Conservation (phyloP, 140 eudicot species). For the Eryngium alpinum region DNA sequence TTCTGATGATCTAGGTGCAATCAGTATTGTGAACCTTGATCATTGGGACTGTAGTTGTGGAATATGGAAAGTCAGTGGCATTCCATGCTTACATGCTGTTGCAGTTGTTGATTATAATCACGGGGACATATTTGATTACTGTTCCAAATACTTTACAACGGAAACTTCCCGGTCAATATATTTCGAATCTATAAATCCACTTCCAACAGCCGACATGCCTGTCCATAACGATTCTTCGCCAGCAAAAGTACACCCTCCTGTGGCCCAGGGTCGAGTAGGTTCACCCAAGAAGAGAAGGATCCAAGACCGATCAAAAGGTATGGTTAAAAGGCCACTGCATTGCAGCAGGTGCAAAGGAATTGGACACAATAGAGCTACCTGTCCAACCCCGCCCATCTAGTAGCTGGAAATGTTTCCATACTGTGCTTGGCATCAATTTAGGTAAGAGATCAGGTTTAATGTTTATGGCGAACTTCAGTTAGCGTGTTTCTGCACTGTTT, state of each 20-base stretch:
- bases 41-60: slow-evolving; percentile 16
- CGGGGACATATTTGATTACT: background rate
- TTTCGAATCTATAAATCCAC: slow-evolving; percentile 7
- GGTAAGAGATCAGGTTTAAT: background rate
- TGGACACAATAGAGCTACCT: slow-evolving; percentile 8
- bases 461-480: background rate
- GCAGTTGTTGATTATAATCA: background rate
- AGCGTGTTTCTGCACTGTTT: background rate
- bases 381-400: background rate
- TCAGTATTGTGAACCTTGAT: slow-evolving; percentile 6
- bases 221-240: slow-evolving; percentile 4
- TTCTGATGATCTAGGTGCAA: slow-evolving; percentile 8
- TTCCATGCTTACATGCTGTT: slow-evolving; percentile 11
- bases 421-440: background rate
- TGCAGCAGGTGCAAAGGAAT: slow-evolving; percentile 13
- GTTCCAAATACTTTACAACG: slow-evolving; percentile 15
- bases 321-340: slow-evolving; percentile 9
- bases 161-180: slow-evolving; percentile 10
- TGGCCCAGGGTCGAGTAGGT: background rate
- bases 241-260: background rate
- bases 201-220: slow-evolving; percentile 13
- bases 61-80: slow-evolving; percentile 14
- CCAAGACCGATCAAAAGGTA: background rate
- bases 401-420: background rate
- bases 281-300: slow-evolving; percentile 8